phyloP scores from a whole-genome alignment of 306 rosid species.

The Trifolium fragiferum region DNA sequence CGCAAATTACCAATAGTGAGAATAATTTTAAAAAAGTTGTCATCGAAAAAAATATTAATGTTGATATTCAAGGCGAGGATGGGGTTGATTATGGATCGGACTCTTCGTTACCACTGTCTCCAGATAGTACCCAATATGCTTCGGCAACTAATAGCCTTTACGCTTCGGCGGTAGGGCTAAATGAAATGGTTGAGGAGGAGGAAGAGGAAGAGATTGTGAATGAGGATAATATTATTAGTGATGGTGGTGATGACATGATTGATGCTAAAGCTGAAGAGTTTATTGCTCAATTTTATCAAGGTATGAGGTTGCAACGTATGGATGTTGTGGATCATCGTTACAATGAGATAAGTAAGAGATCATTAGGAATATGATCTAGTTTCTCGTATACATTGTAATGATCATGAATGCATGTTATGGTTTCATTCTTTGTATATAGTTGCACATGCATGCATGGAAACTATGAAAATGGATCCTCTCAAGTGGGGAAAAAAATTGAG shows the following conservation, averaged over 20 bases:
- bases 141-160: not conserved
- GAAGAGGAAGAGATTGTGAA: not conserved
- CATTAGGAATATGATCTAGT: conserved; percentile 46
- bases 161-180: conserved; percentile 12
- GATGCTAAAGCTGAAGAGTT: conserved; percentile 82
- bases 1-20: not conserved
- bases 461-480: no score
- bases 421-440: no score
- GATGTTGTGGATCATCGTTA: conserved; percentile 39
- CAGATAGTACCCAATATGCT: not conserved
- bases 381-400: no score
- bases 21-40: not conserved
- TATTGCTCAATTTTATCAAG: conserved; percentile 73
- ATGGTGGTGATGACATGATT: conserved; percentile 63
- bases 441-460: no score
- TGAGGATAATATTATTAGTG: conserved; percentile 42
- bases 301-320: conserved; percentile 62
- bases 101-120: not conserved
- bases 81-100: not conserved
- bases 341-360: conserved; percentile 51
- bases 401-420: no score
- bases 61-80: not conserved
- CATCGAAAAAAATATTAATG: not conserved
- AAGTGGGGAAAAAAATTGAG: no score
- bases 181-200: conserved; percentile 49